These are phyloP conservation scores for Backusella westeae DNA, from an alignment of 192 early-diverging fungal species.

Conservation along the genomic window DNA sequence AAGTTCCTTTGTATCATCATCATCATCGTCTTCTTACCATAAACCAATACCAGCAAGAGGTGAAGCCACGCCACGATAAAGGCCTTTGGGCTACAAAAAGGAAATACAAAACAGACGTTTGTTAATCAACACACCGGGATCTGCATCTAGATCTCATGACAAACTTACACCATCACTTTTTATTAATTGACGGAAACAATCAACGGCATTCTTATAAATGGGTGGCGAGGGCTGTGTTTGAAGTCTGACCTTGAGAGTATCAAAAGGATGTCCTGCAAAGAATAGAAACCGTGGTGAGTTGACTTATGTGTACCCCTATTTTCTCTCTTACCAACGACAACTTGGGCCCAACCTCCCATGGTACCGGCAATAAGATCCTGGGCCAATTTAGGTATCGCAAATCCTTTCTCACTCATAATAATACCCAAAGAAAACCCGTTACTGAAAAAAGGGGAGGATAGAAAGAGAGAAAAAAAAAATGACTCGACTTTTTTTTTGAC, in stretches of 20 bases:
- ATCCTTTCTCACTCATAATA: neutral
- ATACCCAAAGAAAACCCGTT: no score
- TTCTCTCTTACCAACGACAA: conserved; percentile 46
- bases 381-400: conserved; percentile 41
- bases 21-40: conserved; percentile 41
- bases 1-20: no score
- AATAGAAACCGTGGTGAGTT: no score
- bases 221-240: conserved; percentile 59
- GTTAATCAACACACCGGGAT: neutral
- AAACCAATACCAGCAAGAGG: conserved; percentile 69
- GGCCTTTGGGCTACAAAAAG: conserved; percentile 43
- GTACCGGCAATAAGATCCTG: conserved; percentile 57
- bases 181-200: conserved; percentile 49
- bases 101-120: neutral
- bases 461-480: no score
- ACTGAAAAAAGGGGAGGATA: no score
- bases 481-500: no score
- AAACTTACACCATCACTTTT: conserved; percentile 53
- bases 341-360: conserved; percentile 68
- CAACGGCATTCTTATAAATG: conserved; percentile 52
- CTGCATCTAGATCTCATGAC: neutral
- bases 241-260: conserved; percentile 61
- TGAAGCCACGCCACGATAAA: conserved; percentile 69
- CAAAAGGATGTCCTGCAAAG: conserved; percentile 56
- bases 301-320: no score